Conservation (phyloP, 23 red algal species). For the Gracilariopsis chorda region DNA sequence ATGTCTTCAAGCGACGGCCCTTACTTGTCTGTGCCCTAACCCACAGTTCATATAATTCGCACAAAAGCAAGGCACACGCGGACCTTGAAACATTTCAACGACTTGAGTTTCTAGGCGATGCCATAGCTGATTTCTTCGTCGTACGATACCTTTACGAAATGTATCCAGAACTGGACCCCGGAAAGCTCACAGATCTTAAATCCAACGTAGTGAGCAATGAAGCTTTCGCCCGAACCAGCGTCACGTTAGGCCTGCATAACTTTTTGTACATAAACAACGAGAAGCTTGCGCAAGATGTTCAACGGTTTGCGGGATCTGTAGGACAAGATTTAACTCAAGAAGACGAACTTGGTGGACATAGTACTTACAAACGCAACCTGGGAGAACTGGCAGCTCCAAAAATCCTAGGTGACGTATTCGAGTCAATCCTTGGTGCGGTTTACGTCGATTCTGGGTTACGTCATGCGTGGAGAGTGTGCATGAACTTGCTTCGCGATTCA, state of each 20-base stretch:
- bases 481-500: slow-evolving; percentile 41
- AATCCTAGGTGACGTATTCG: slow-evolving; percentile 68
- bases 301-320: slow-evolving; percentile 30
- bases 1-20: slow-evolving; percentile 50
- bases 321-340: slow-evolving; percentile 30
- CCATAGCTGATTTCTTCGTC: slow-evolving; percentile 58
- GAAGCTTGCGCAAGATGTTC: slow-evolving; percentile 11
- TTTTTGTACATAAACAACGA: slow-evolving; percentile 36
- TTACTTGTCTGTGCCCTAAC: slow-evolving; percentile 63
- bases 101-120: slow-evolving; percentile 73
- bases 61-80: background rate
- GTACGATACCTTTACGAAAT: slow-evolving; percentile 58
- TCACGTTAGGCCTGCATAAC: slow-evolving; percentile 45
- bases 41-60: slow-evolving; percentile 33
- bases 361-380: slow-evolving; percentile 23
- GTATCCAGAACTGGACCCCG: slow-evolving; percentile 62
- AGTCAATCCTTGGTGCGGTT: slow-evolving; percentile 58
- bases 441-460: slow-evolving; percentile 56
- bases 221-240: slow-evolving; percentile 51
- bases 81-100: slow-evolving; percentile 58
- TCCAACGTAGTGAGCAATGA: slow-evolving; percentile 66
- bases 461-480: slow-evolving; percentile 43
- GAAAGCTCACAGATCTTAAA: slow-evolving; percentile 64
- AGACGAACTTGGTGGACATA: slow-evolving; percentile 17
- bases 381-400: slow-evolving; percentile 67